Percentiles rank a stretch among this genome's conserved stretches.
Conservation (phyloP, 2,329 filamentous ascomycete genomes). For the Pseudogymnoascus pannorum region DNA sequence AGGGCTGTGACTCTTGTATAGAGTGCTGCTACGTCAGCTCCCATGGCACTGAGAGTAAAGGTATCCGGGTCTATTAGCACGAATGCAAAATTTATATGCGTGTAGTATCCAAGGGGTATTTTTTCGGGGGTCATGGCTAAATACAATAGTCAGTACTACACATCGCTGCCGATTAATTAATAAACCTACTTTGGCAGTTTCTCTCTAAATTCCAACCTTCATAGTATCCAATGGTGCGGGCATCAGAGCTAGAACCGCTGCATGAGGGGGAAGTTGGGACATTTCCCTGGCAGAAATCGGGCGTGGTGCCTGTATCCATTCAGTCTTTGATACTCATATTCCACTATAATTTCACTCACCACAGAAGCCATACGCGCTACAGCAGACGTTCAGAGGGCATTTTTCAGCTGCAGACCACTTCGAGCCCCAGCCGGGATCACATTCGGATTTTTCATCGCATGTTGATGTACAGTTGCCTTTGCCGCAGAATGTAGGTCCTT, state of each 20-base stretch:
- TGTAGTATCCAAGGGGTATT: slow-evolving; percentile 22
- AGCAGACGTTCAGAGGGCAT: slow-evolving; percentile 34
- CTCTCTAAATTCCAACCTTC: slow-evolving; percentile 25
- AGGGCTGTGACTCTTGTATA: slow-evolving; percentile 22
- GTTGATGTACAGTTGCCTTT: slow-evolving; percentile 18
- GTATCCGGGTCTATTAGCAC: slow-evolving; percentile 32
- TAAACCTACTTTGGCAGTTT: slow-evolving; percentile 17
- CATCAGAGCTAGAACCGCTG: neutral
- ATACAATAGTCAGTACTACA: neutral
- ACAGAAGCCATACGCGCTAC: slow-evolving; percentile 30
- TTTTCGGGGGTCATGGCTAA: slow-evolving; percentile 16
- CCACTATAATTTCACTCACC: slow-evolving; percentile 13
- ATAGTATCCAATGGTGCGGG: slow-evolving; percentile 29
- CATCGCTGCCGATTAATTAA: neutral
- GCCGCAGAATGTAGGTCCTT: slow-evolving; percentile 22
- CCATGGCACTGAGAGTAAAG: slow-evolving; percentile 23
- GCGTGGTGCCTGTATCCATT: slow-evolving; percentile 7
- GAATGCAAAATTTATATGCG: slow-evolving; percentile 33
- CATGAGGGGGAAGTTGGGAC: slow-evolving; percentile 4
- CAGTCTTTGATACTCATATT: neutral
- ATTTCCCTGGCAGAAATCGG: slow-evolving; percentile 9
- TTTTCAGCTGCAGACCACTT: slow-evolving; percentile 20
- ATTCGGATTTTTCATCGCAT: slow-evolving; percentile 26
- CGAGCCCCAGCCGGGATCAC: slow-evolving; percentile 27
- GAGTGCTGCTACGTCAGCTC: slow-evolving; percentile 12